A percentile compares a stretch with the other conserved stretches of the same genome.
These are phyloP conservation scores for Rhexocercosporidium sp. DNA, from an alignment of 2,329 filamentous ascomycete genomes.

Conservation along the genomic window DNA sequence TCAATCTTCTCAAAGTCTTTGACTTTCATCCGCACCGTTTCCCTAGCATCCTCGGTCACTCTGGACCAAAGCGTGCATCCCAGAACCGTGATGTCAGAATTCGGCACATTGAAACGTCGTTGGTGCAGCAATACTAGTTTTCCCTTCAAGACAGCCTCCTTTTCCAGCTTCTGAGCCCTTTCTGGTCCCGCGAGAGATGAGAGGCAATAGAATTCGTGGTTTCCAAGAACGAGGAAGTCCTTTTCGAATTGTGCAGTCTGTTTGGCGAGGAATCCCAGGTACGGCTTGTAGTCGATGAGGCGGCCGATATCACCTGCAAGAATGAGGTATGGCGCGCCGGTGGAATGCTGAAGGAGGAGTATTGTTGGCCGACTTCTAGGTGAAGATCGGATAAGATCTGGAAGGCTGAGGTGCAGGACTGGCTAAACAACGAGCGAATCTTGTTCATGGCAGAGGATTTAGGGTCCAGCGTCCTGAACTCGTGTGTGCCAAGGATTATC, in stretches of 20 bases:
- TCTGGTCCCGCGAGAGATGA: constrained; percentile 38
- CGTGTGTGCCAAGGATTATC: too few relatives aligned
- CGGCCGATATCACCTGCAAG: constrained; percentile 56
- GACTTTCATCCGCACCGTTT: constrained; percentile 20
- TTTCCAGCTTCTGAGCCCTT: constrained; percentile 18
- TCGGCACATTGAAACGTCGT: constrained; percentile 45
- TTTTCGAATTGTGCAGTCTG: constrained; percentile 49
- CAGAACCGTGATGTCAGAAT: constrained; percentile 47
- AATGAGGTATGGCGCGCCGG: constrained; percentile 50
- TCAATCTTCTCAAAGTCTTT: constrained; percentile 27
- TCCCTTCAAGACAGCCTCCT: constrained; percentile 14
- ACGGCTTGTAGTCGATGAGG: constrained; percentile 45
- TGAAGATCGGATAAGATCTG: constrained; percentile 49
- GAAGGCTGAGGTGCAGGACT: constrained; percentile 11
- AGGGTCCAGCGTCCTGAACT: too few relatives aligned
- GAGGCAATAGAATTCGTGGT: constrained; percentile 52
- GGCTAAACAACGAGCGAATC: constrained; percentile 10
- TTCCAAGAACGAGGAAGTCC: constrained; percentile 53
- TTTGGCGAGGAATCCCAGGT: constrained; percentile 47
- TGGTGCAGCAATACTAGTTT: constrained; percentile 48
- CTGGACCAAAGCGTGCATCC: constrained; percentile 57
- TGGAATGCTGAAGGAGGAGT: constrained; percentile 47
- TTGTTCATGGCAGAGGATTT: constrained; percentile 11
- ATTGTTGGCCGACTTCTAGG: constrained; percentile 49
- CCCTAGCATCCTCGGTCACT: constrained; percentile 46